A percentile compares a stretch with the other conserved stretches of the same genome.
phyloP scores from a whole-genome alignment of 176 grass and related monocot species.

The Zea luxurians region DNA sequence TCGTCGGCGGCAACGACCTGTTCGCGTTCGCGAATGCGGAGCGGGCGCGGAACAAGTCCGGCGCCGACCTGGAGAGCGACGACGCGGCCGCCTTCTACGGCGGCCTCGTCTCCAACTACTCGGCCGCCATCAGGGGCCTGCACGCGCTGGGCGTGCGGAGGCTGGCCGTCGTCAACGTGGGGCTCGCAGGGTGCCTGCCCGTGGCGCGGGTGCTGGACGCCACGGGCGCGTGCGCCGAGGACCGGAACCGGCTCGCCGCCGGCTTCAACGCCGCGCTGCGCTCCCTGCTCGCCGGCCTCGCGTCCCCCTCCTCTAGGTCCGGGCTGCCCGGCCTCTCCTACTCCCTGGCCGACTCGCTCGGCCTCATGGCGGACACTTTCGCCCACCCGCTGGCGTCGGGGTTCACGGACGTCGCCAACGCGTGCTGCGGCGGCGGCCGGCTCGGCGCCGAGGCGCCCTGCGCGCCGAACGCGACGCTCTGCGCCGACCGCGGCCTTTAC shows the following conservation, averaged over 20 bases:
- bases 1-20: conserved; percentile 32
- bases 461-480: background rate
- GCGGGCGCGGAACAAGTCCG: background rate
- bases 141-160: background rate
- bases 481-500: background rate
- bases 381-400: background rate
- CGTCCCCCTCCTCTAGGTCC: background rate
- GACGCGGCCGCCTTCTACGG: background rate
- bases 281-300: background rate
- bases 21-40: background rate
- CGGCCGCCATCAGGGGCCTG: background rate
- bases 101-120: conserved; percentile 35
- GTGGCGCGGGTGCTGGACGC: background rate
- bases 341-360: background rate
- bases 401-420: background rate
- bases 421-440: background rate
- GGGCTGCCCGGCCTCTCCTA: background rate
- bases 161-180: background rate
- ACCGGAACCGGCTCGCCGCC: background rate
- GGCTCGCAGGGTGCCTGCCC: background rate
- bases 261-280: background rate
- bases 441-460: background rate
- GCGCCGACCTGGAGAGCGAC: background rate
- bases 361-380: background rate
- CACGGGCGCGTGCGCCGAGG: background rate